Evolutionary conservation across 768 basidiomycete genomes (phyloP), one percentile per base, ranked within the genome.

Genomic region (Suillus luteus): DNA sequence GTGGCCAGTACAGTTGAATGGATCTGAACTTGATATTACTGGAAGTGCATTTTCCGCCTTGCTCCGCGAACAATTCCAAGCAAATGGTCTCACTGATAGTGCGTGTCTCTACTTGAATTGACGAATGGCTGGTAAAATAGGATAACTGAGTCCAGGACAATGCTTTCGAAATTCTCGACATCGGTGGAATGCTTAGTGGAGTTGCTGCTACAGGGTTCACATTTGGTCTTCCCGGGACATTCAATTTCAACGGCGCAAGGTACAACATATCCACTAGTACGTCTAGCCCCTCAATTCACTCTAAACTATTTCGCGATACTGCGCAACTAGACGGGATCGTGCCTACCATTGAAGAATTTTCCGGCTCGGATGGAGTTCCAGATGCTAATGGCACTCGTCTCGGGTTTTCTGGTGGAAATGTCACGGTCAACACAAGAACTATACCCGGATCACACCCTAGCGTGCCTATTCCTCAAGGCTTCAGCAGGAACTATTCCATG

Each of bases 191-290:
- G 22, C 27, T 64, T 12, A 67, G 66, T 49, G 62, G 67, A 8
- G 60, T 68, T 38, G n/a, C 60, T 46, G 41, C 65, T 5, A 62
- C 67, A 15, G 62, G 59, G 40, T 46, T 17, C 35, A 38, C 31
- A 37, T 58, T 60, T n/a, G 63, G 65, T 14, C 17, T 59, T 7
- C 35, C 62, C 0, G 70, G 69, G 3, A 59, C 66, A 27, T 51
- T 64, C 10, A 46, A 62, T 15, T 70, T 70, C 33, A 70, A 70
- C n/a, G 65, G 65, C 17, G 69, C 22, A 43, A 38, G 60, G 17
- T 70, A 70, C 31, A 68, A 70, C 19, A 2, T 65, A 10, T 70
- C 69, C 31, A 54, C 52, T 19, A 15, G 52, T 54, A 54, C 9
- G 52, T 54, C 31, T 1, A 33, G 19, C 8, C 10, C 3, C 31